Conservation (phyloP, 495 filamentous ascomycete genomes). For the Penicillium lividum region DNA sequence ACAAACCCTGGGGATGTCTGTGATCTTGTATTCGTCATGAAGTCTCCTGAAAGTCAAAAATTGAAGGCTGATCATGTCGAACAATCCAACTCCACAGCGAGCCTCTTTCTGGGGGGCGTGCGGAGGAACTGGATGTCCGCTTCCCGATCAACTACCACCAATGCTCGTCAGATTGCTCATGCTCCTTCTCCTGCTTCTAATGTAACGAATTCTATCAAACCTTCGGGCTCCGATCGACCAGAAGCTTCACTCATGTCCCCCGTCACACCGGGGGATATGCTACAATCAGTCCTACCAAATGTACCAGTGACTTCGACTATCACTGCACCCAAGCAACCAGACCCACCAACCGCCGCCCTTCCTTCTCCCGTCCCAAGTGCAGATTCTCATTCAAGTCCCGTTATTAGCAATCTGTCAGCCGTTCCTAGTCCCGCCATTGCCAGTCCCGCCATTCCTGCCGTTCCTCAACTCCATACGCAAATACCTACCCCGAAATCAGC, state of each 20-base stretch:
- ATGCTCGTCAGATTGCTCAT: background rate
- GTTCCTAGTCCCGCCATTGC: background rate
- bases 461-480: background rate
- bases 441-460: background rate
- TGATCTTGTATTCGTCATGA: conserved; percentile 4
- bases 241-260: conserved; percentile 27
- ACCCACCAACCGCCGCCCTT: conserved; percentile 11
- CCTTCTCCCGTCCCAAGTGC: conserved; percentile 24
- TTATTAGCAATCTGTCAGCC: background rate
- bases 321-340: conserved; percentile 2
- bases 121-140: conserved; percentile 67
- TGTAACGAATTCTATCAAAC: background rate
- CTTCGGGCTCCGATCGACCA: background rate
- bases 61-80: conserved; percentile 38
- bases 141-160: conserved; percentile 2
- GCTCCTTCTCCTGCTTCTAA: background rate
- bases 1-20: background rate
- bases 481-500: background rate
- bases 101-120: conserved; percentile 62
- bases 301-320: background rate
- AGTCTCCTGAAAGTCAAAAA: conserved; percentile 8
- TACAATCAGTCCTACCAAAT: conserved; percentile 5
- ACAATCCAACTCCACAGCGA: conserved; percentile 69
- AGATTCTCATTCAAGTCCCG: conserved; percentile 19
- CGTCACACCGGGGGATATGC: conserved; percentile 24